phyloP scores from a whole-genome alignment of 2,329 filamentous ascomycete species.

The Penicillium freii region DNA sequence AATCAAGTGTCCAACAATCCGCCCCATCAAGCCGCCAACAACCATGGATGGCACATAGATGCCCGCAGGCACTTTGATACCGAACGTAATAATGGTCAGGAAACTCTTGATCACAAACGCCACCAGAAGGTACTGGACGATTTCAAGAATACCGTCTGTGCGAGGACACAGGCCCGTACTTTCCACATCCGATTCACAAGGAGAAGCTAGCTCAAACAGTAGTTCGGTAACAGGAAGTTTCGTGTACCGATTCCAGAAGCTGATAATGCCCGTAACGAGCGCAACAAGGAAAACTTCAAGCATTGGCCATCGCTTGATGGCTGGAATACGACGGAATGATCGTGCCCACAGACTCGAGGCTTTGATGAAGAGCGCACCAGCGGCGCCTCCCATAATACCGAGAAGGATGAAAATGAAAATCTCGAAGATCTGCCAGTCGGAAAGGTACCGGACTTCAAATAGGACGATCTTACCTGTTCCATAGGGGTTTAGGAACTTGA shows the following conservation, averaged over 20 bases:
- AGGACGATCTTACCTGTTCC: conserved; percentile 95
- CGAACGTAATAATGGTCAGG: conserved; percentile 87
- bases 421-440: conserved; percentile 94
- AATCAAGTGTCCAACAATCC: conserved; percentile 79
- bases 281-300: conserved; percentile 88
- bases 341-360: conserved; percentile 86
- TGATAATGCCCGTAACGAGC: conserved; percentile 74
- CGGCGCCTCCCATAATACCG: conserved; percentile 77
- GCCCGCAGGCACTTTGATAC: conserved; percentile 92
- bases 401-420: conserved; percentile 80
- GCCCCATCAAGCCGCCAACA: conserved; percentile 86
- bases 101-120: conserved; percentile 89
- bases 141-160: conserved; percentile 72
- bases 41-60: conserved; percentile 99
- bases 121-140: conserved; percentile 67
- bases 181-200: conserved; percentile 66
- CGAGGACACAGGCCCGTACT: conserved; percentile 78
- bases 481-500: conserved; percentile 95
- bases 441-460: conserved; percentile 86
- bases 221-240: conserved; percentile 87
- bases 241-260: conserved; percentile 92
- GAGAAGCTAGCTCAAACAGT: conserved; percentile 83
- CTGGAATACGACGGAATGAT: conserved; percentile 74
- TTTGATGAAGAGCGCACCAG: conserved; percentile 94
- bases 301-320: conserved; percentile 80